Base-by-base conservation (phyloP, 2,329 filamentous ascomycete species). In the Fusarium sp. region DNA sequence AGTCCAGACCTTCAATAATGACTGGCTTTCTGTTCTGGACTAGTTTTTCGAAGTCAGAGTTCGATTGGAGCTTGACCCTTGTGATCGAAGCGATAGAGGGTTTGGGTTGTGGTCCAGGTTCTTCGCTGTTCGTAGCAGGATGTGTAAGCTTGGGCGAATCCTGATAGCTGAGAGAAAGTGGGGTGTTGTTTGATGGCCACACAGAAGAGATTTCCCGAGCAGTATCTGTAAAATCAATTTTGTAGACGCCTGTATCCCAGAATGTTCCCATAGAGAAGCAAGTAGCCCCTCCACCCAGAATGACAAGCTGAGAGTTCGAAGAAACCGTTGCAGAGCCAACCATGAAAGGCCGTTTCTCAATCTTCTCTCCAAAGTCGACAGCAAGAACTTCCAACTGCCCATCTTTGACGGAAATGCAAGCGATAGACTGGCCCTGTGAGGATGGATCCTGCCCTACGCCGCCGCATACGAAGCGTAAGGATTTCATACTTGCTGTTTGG, bases 181-280 rank as follows among this genome's bases (percentile, higher is more conserved):
- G n/a, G 16, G 12, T 60, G 38, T 18, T 20, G 43, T 16, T 37
- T 10, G 16, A 37, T 41, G 3, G 39, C 18, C 6, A 29, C 35
- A 16, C 21, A 23, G 35, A 9, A 23, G 20, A 13, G 29, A 23
- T 13, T 29, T 41, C 18, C 41, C 64, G 26, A 63, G 49, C 8
- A 23, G 55, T 11, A 44, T 39, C 49, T 15, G 58, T 53, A 6
- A 76, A 46, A 8, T 63, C 52, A 23, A 89, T 72, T 4, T 80
- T 77, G 50, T 83, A 91, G 15, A 85, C 82, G 3, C 88, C 88
- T 31, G 84, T 84, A 50, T 94, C 94, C 92, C 93, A 97, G 74
- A 88, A 94, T 9, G 92, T 92, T 3, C 94, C 94, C 85, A 97
- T 97, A 0, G 93, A 94, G 81, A 97, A 97, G 77, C 93, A 97